Base-by-base conservation (phyloP, 169 alveolate genomes). In the Theileria sp. region DNA sequence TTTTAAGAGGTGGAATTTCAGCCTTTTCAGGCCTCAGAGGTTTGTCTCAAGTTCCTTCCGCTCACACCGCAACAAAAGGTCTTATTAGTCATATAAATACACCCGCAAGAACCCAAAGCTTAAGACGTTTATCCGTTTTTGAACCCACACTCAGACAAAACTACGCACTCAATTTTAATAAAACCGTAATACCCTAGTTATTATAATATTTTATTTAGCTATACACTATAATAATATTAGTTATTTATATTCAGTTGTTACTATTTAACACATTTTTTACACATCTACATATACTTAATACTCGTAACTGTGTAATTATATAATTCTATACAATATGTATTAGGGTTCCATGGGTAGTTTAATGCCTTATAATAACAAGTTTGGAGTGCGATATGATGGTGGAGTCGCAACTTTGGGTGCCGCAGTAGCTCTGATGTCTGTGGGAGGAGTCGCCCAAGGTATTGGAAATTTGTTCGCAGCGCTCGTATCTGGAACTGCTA, bases 401-500 rank as follows among this genome's bases (percentile, higher is more conserved):
- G 94, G 94, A 4, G 86, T 91, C 23, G 93, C 94, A 60, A 91
- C 92, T 10, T 77, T 91, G 32, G 92, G 93, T 17, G 94, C 94
- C 56, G 94, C 94, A 15, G 92, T 91, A 32, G 94, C 94, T 10
- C 87, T 91, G 50, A 91, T 91, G 92, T 91, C 94, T 21, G 94
- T 91, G 9, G 94, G 94, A 69, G 94, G 94, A 79, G 94, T 93
- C 44, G 97, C 97, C 0, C 96, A 94, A 84, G 97, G 97, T 66
- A 93, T 94, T 36, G 97, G 97, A n/a, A 89, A 89, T 80, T 92
- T 94, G 50, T 94, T 94, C 75, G 95, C 97, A 34, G 96, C 97
- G 26, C 86, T 94, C 58, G 97, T 94, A 17, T 85, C 94, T 26
- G 97, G 97, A 36, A 94, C 97, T 7, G 95, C 97, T 3, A 78